Conservation (phyloP, 371 early-diverging fungal genomes). For the Sporodiniella umbellata region DNA sequence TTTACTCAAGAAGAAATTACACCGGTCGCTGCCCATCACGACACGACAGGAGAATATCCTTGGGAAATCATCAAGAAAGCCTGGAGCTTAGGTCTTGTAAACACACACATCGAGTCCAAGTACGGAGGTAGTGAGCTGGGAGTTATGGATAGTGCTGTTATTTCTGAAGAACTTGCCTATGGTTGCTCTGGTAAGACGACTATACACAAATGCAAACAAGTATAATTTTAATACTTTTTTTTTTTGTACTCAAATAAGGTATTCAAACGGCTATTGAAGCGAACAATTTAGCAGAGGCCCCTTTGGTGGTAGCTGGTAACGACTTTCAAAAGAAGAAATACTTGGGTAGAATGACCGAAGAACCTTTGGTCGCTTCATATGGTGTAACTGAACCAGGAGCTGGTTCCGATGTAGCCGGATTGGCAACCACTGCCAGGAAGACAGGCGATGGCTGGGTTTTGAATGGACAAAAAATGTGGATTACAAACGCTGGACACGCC, state of each 20-base stretch:
- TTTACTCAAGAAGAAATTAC: slow-evolving; percentile 90
- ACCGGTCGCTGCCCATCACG: slow-evolving; percentile 93
- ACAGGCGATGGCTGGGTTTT: slow-evolving; percentile 68
- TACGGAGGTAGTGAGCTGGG: slow-evolving; percentile 90
- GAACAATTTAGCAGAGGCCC: slow-evolving; percentile 93
- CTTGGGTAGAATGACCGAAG: slow-evolving; percentile 93
- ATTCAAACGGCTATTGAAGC: slow-evolving; percentile 98
- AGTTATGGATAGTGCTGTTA: slow-evolving; percentile 76
- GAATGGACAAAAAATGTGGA: slow-evolving; percentile 84
- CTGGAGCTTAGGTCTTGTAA: slow-evolving; percentile 94
- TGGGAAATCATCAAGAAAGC: slow-evolving; percentile 90
- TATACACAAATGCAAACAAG: not conserved
- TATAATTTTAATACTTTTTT: not conserved
- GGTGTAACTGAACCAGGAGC: slow-evolving; percentile 89
- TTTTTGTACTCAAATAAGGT: slow-evolving; percentile 15
- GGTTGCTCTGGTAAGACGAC: slow-evolving; percentile 79
- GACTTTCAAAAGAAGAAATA: slow-evolving; percentile 87
- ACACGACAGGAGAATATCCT: slow-evolving; percentile 92
- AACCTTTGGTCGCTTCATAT: slow-evolving; percentile 90
- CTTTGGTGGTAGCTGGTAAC: slow-evolving; percentile 85
- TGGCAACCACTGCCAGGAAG: slow-evolving; percentile 64
- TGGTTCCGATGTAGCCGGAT: slow-evolving; percentile 73
- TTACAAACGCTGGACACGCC: slow-evolving; percentile 95
- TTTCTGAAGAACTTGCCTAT: slow-evolving; percentile 89
- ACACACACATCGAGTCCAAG: slow-evolving; percentile 84